Conservation (phyloP, 805 yeast species). For the Saccharomycopsis sp. region DNA sequence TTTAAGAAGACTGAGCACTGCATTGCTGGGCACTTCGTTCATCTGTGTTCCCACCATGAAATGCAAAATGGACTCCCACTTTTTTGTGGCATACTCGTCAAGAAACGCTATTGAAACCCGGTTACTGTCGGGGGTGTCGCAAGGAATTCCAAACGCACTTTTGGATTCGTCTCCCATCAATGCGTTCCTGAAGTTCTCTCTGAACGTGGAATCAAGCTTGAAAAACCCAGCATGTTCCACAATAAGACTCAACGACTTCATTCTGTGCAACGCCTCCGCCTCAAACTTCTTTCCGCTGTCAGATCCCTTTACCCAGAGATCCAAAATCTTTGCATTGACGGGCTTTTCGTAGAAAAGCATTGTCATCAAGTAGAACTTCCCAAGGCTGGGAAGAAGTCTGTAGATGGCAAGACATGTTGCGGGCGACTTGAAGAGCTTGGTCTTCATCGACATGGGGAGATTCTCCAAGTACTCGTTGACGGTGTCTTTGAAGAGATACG, state of each 20-base stretch:
- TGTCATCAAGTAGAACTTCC: slow-evolving; percentile 82
- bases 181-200: slow-evolving; percentile 71
- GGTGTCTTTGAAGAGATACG: slow-evolving; percentile 50
- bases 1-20: slow-evolving; percentile 67
- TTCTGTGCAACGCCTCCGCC: slow-evolving; percentile 70
- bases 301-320: slow-evolving; percentile 63
- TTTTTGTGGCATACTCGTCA: slow-evolving; percentile 72
- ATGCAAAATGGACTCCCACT: slow-evolving; percentile 94
- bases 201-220: slow-evolving; percentile 64
- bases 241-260: slow-evolving; percentile 69
- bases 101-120: slow-evolving; percentile 58
- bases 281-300: slow-evolving; percentile 39
- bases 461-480: slow-evolving; percentile 88
- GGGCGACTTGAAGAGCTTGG: slow-evolving; percentile 76
- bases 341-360: slow-evolving; percentile 79
- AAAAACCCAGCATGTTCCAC: slow-evolving; percentile 48
- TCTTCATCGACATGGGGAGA: slow-evolving; percentile 80
- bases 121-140: slow-evolving; percentile 47
- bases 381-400: slow-evolving; percentile 79
- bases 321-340: slow-evolving; percentile 58
- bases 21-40: slow-evolving; percentile 63
- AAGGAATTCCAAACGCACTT: slow-evolving; percentile 71
- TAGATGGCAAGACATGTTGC: slow-evolving; percentile 94
- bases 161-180: slow-evolving; percentile 69
- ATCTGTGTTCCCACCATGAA: slow-evolving; percentile 94